Evolutionary conservation across 768 basidiomycete genomes (phyloP).

Genomic region (Serpula lacrymans): DNA sequence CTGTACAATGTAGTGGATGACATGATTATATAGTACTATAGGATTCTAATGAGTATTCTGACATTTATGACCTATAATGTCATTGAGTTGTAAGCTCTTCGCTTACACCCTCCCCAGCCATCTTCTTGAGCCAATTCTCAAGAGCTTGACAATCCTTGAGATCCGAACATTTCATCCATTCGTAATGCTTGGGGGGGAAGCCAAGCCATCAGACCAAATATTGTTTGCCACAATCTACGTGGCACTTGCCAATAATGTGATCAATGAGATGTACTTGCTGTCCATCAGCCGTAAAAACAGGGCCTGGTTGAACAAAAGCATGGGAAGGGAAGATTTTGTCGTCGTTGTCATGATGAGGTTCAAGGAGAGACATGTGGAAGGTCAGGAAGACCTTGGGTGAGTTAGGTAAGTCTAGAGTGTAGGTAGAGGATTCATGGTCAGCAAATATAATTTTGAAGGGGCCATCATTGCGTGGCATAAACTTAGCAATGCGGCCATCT

Average conservation of each 20-base stretch:
- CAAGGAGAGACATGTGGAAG: conserved; percentile 11
- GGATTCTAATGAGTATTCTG: too few relatives aligned
- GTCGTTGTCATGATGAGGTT: conserved; percentile 7
- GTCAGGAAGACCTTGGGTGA: conserved; percentile 4
- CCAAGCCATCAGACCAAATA: conserved; percentile 27
- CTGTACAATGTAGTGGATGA: too few relatives aligned
- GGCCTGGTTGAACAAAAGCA: conserved; percentile 1
- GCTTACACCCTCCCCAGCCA: background rate
- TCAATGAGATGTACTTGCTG: conserved; percentile 13
- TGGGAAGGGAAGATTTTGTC: conserved; percentile 6
- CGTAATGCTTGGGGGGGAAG: conserved; percentile 25
- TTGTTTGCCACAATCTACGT: background rate
- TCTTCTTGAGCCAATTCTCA: conserved; percentile 4
- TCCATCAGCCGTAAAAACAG: conserved; percentile 5
- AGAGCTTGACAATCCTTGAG: conserved; percentile 22
- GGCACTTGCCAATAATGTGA: conserved; percentile 4
- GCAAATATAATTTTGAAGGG: conserved; percentile 7
- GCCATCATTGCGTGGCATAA: conserved; percentile 13
- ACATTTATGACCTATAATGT: too few relatives aligned
- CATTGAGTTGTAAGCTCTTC: background rate
- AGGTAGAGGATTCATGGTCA: conserved; percentile 8
- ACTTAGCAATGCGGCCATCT: conserved; percentile 11
- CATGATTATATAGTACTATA: too few relatives aligned
- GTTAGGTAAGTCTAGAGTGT: conserved; percentile 13
- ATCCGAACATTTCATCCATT: conserved; percentile 21